Base-by-base conservation (phyloP, 352 stramenopile species). In the Globisporangium megalacanthum region DNA sequence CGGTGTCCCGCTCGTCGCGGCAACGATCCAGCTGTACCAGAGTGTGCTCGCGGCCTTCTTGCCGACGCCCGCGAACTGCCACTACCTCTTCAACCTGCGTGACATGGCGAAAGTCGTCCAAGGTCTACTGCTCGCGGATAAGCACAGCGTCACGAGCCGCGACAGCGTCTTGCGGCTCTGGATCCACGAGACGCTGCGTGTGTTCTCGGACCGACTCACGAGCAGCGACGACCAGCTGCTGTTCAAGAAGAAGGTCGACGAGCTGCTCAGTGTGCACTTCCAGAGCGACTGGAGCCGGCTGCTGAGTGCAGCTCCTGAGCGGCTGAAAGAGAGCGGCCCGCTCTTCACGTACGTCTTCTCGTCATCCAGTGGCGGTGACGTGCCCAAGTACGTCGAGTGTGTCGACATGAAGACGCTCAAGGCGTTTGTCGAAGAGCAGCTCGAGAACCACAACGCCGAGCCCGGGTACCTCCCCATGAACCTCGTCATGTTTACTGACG, bases 161-260 rank as follows among this genome's bases (percentile, higher is more conserved):
- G 81, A 97, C 36, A 70, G 72, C 0, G 80, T 95, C 56, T 44
- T 95, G 7, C 68, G 92, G 0, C 68, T 98, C 0, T 98, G 92
- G 92, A 70, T 94, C 41, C 92, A 98, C 58, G 92, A 98, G 66
- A 86, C 70, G 49, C 55, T 94, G 15, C 82, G 92, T 0, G 88
- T 97, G 10, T 97, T 97, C 55, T 87, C 81, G 1, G 92, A 98
- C 60, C 85, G 92, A 0, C 74, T 98, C 13, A 97, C 96, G 4
- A 95, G 78, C 52, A 58, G 67, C 2, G 84, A 92, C 13, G 94
- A 98, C 59, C 86, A 94, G 11, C 63, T 83, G 19, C 95, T 75
- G 52, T 98, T 98, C 66, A 94, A 97, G 53, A 79, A 72, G 52
- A 93, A 85, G 44, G 72, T 92, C 10, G 82, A 92, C 19, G 85